Base-by-base conservation (phyloP, 2,329 filamentous ascomycete genomes). In the Colletotrichum sp. region DNA sequence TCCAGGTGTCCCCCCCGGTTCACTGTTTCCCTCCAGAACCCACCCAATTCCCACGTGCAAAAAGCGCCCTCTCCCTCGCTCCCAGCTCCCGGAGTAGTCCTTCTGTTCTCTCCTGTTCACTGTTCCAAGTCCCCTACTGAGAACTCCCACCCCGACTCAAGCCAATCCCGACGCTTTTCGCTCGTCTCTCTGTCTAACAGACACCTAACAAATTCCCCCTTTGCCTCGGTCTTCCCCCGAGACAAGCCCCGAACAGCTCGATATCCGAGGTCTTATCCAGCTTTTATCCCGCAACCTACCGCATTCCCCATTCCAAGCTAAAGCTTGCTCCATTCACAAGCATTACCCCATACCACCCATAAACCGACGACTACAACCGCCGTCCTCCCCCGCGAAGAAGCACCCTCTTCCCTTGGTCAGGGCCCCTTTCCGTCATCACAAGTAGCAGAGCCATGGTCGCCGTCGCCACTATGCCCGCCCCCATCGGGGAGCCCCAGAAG, bases 321-420 rank as follows among this genome's bases (percentile, higher is more conserved):
- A 21, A 21, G n/a, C 18, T n/a, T n/a, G 64, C 52, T 73, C 71
- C 55, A 52, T 69, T 34, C 65, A 36, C 71, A 39, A 59, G 70
- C 71, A 64, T 69, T 69, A 69, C 71, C 73, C 64, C 73, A 71
- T 73, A 73, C 44, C 44, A 52, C 73, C 64, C 73, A 72, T 73
- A 69, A 76, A 64, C 71, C 65, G 52, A 65, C 72, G 49, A 72
- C 72, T 71, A 44, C 68, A 71, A 66, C 72, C 78, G 44, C 72
- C 78, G 44, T 52, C 44, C 77, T 78, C 80, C 78, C 78, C 83
- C 83, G 95, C 95, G 91, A 96, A 91, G 95, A 96, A 96, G 95
- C 95, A 93, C 89, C 93, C 91, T 93, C 88, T 89, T 94, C 95
- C 96, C 96, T 98, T 98, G 96, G 96, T 99, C 96, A 97, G 96